Base-by-base conservation (phyloP, 345 rosid species). In the Syzygium oleosum region DNA sequence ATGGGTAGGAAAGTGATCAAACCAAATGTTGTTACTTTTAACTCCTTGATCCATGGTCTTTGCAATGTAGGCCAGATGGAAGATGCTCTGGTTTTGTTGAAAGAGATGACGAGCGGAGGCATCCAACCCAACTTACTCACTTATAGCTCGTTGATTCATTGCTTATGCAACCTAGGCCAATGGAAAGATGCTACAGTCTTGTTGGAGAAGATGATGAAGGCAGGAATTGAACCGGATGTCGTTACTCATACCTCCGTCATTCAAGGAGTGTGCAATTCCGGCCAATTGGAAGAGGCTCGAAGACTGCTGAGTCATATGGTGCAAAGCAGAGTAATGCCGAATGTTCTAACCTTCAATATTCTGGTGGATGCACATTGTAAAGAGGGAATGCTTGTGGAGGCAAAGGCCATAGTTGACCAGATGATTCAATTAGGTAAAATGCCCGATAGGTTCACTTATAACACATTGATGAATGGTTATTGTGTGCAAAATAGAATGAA, bases 321-420 rank as follows among this genome's bases (percentile, higher is more conserved):
- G 80, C 80, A 0, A 73, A 73, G 80, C 43, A 34, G 14, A 73
- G 7, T 73, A 0, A 9, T 73, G 80, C 80, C 14, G 2, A 9
- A 34, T 34, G 0, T 19, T 17, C 0, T 0, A 0, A 73, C 80
- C 4, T 73, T 73, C 80, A 73, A 7, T 73, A 0, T 17, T 0
- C 7, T 73, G 49, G 80, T 73, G 46, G 14, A 73, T 73, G 80
- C 80, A 9, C 0, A 73, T 73, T 73, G 80, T 19, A 73, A 73
- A 38, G 80, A 17, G 25, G 80, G 80, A 73, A 0, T 73, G 80
- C 80, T 73, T 34, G 80, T 17, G 19, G 80, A 4, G 46, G 46
- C 80, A 0, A 7, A 34, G 7, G 43, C 43, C 49, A 2, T 73
- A 73, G 1, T 73, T 7, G 0, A 73, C 7, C 46, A 73, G 46